Evolutionary conservation across 2,329 filamentous ascomycete genomes (phyloP), one percentile per base, ranked within the genome.

Genomic region (Proliferodiscus dingleyae): DNA sequence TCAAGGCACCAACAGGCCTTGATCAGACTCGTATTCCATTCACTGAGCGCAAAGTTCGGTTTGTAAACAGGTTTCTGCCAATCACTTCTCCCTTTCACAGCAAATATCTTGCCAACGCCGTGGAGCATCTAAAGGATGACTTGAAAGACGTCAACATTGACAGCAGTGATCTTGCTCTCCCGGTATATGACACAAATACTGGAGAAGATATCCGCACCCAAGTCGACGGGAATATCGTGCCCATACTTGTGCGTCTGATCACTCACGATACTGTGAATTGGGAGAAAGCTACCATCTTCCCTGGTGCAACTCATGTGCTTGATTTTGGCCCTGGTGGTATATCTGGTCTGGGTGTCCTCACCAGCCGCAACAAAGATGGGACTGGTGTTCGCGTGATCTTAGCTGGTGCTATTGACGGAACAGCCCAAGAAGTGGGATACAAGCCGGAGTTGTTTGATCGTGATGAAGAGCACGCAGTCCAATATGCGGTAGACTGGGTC

Each of bases 61-160:
- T 98, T 58, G 88, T 89, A 51, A 96, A 96, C 73, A 85, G 93
- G 50, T 98, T 98, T 75, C 72, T 98, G 50, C 94, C 93, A 37
- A 98, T 98, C 66, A 96, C 91, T 1, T 89, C 93, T 8, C 94
- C 93, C 4, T 98, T 98, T 77, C 93, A 98, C 75, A 98, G 93
- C 77, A 85, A 89, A 50, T 96, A 97, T 64, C 81, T 98, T 13
- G 74, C 77, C 19, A 83, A 89, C 55, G 91, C 93, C 2, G 89
- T 87, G 21, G 78, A 83, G 49, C 76, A 89, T 58, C 89, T 98
- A 51, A 80, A 90, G 45, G 83, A 91, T 59, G 94, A 98, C 64
- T 75, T 98, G 51, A 88, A 88, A 66, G 79, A 90, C 55, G 73
- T 97, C 54, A 71, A 77, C 43, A 91, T 97, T 45, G 77, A 87